These are phyloP conservation scores for Apodospora peruviana DNA, from an alignment of 495 filamentous ascomycete species.

Conservation along the genomic window DNA sequence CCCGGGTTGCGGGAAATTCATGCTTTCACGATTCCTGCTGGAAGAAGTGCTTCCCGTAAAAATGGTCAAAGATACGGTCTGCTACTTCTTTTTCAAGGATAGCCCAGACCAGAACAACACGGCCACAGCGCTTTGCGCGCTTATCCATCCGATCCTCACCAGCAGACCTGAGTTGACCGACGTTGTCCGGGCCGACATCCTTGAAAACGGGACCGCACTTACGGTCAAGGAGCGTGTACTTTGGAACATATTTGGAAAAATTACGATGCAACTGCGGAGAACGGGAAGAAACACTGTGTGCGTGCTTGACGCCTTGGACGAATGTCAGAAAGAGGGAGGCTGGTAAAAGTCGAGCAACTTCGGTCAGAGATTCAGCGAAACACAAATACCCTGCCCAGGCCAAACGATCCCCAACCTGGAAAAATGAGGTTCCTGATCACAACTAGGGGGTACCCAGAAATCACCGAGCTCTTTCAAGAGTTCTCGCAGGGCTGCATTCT, in stretches of 20 bases:
- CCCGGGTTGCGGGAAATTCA: neutral
- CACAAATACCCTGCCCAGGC: neutral
- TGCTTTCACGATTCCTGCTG: neutral
- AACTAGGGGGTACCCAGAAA: neutral
- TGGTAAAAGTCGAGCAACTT: neutral
- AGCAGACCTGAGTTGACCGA: neutral
- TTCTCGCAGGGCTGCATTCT: neutral
- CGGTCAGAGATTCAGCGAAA: neutral
- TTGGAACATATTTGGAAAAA: neutral
- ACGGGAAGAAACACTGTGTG: neutral
- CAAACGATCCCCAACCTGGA: neutral
- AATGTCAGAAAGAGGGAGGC: neutral
- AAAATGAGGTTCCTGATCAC: neutral
- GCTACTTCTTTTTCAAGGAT: conserved; percentile 2
- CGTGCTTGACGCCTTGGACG: neutral
- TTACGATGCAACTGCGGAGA: neutral
- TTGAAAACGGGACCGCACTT: neutral
- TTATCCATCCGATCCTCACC: neutral
- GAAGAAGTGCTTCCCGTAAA: neutral
- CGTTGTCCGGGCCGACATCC: neutral
- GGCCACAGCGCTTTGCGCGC: neutral
- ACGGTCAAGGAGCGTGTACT: neutral
- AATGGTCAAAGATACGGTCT: neutral
- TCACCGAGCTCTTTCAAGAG: neutral
- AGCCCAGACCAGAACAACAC: conserved; percentile 1